These are phyloP conservation scores for Torulaspora gathmanii DNA, from an alignment of 805 yeast genomes.

Conservation along the genomic window DNA sequence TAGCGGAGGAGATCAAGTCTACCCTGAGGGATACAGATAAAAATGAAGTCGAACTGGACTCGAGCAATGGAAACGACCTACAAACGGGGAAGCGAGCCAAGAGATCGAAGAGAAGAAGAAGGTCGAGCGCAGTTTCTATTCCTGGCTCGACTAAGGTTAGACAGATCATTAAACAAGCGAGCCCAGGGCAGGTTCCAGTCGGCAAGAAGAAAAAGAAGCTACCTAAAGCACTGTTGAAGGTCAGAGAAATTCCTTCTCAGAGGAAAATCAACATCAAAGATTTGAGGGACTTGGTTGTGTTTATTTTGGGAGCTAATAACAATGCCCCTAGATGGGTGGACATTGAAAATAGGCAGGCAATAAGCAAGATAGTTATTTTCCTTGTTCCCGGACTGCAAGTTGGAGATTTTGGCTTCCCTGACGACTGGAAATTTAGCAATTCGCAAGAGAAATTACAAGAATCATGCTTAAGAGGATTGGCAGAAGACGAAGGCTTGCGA, in stretches of 20 bases:
- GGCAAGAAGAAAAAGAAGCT: slow-evolving; percentile 33
- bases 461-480: slow-evolving; percentile 6
- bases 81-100: slow-evolving; percentile 1
- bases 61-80: slow-evolving; percentile 5
- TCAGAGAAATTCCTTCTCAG: slow-evolving; percentile 26
- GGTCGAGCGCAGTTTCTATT: slow-evolving; percentile 26
- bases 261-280: slow-evolving; percentile 38
- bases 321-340: slow-evolving; percentile 47
- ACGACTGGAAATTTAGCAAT: slow-evolving; percentile 16
- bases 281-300: slow-evolving; percentile 45
- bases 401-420: slow-evolving; percentile 38
- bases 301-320: slow-evolving; percentile 40
- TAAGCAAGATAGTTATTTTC: slow-evolving; percentile 54
- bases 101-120: slow-evolving; percentile 22
- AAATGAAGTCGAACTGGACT: slow-evolving; percentile 4
- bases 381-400: slow-evolving; percentile 61
- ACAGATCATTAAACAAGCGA: slow-evolving; percentile 9
- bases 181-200: slow-evolving; percentile 15
- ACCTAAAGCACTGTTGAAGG: slow-evolving; percentile 35
- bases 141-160: slow-evolving; percentile 11
- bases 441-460: slow-evolving; percentile 7
- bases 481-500: slow-evolving; percentile 5
- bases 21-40: slow-evolving; percentile 4
- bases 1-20: slow-evolving; percentile 14
- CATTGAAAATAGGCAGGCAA: slow-evolving; percentile 41